phyloP scores from a whole-genome alignment of 2,329 filamentous ascomycete genomes.

The Ascosphaera acerosa region DNA sequence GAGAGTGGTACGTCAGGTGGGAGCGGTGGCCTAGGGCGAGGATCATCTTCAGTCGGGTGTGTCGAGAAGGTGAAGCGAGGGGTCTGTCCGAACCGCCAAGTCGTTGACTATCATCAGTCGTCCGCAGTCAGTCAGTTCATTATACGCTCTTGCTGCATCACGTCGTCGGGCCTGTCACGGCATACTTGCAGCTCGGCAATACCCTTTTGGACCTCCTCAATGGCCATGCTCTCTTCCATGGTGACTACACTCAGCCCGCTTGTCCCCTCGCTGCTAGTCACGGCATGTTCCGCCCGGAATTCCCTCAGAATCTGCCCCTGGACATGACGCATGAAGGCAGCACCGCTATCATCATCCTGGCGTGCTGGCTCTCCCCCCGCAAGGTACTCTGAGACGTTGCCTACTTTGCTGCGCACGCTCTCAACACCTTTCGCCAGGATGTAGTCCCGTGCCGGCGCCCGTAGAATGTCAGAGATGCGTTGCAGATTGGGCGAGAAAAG shows the following conservation, averaged over 20 bases:
- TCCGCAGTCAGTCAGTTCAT: too few species aligned
- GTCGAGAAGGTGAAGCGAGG: constrained; percentile 54
- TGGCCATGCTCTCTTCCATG: neutral
- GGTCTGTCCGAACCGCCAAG: constrained; percentile 67
- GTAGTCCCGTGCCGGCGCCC: constrained; percentile 50
- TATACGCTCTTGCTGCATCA: too few species aligned
- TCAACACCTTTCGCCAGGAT: constrained; percentile 69
- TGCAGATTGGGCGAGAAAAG: constrained; percentile 50
- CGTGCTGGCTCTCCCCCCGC: constrained; percentile 18
- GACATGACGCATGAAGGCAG: neutral
- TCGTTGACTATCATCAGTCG: constrained; percentile 17
- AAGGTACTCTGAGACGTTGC: constrained; percentile 40
- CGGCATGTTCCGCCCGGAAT: neutral
- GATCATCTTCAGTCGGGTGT: constrained; percentile 31
- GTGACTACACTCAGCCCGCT: neutral
- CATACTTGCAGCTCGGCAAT: constrained; percentile 30
- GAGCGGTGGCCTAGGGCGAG: constrained; percentile 27
- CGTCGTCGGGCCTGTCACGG: too few species aligned
- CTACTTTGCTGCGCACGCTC: constrained; percentile 64
- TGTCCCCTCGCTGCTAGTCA: neutral
- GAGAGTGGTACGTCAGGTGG: constrained; percentile 24
- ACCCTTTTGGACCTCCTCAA: constrained; percentile 30
- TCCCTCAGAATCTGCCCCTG: neutral
- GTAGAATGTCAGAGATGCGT: constrained; percentile 42
- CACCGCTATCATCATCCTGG: too few species aligned